Percentiles rank a stretch among this genome's conserved stretches.
These are phyloP conservation scores for Arabidopsis lyrata DNA, from an alignment of 441 rosid genomes.

Conservation along the genomic window DNA sequence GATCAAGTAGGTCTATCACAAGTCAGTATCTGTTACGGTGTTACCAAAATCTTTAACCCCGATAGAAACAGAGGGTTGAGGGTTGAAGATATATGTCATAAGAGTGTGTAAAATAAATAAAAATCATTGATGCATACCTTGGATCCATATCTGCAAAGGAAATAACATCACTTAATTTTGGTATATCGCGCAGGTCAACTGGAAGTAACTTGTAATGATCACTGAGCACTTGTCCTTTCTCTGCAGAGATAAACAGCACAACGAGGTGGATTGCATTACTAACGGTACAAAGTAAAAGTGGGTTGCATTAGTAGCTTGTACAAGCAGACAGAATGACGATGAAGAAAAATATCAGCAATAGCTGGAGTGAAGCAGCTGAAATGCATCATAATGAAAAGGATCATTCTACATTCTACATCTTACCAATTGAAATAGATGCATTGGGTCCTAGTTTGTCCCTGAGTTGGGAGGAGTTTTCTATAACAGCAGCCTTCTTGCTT, in stretches of 20 bases:
- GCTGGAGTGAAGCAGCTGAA: conserved; percentile 22
- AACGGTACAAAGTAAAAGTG: conserved; percentile 8
- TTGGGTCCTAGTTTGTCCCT: conserved; percentile 74
- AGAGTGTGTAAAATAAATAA: conserved; percentile 25
- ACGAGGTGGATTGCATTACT: no score
- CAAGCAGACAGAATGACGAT: conserved; percentile 16
- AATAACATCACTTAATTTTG: conserved; percentile 72
- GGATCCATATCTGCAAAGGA: conserved; percentile 83
- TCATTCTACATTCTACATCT: conserved; percentile 28
- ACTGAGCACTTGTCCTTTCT: conserved; percentile 85
- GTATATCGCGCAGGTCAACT: conserved; percentile 81
- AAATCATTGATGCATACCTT: conserved; percentile 52
- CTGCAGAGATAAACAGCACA: conserved; percentile 49
- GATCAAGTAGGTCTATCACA: conserved; percentile 44
- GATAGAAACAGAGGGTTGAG: conserved; percentile 4
- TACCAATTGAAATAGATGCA: conserved; percentile 81
- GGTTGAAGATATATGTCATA: neutral
- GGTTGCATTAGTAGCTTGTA: conserved; percentile 2
- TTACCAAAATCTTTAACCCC: conserved; percentile 1
- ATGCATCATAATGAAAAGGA: conserved; percentile 3
- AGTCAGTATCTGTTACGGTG: conserved; percentile 18
- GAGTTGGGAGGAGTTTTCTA: conserved; percentile 67
- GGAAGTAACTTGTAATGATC: conserved; percentile 93
- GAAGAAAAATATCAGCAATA: conserved; percentile 19
- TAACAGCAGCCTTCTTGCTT: conserved; percentile 81